Evolutionary conservation across 177 flowering plant genomes (phyloP).

Genomic region (Vitis hybrid): DNA sequence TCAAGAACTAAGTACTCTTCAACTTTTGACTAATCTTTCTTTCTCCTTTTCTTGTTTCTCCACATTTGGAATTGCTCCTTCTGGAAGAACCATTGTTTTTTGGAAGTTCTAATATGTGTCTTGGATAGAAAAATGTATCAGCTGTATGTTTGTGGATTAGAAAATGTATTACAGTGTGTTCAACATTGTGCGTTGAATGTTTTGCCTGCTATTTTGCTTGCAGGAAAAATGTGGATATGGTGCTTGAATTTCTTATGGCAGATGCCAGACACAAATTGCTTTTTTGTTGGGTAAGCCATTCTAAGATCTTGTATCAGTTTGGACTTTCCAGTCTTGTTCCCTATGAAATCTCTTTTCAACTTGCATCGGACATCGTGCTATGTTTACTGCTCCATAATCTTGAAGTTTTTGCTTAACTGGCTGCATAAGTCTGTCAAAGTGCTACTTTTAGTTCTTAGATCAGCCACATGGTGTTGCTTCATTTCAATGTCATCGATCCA

Average conservation of each 20-base stretch:
- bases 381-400: neutral
- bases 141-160: neutral
- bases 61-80: neutral
- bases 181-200: neutral
- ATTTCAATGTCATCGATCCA: neutral
- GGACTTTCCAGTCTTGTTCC: neutral
- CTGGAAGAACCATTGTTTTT: no score
- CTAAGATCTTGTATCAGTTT: neutral
- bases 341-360: neutral
- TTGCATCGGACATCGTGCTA: neutral
- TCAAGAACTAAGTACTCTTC: constrained; percentile 54
- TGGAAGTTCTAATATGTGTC: no score
- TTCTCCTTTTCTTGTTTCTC: neutral
- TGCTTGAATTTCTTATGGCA: constrained; percentile 40
- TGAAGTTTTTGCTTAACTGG: neutral
- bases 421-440: neutral
- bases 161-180: neutral
- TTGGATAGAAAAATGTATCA: no score
- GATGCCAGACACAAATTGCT: constrained; percentile 31
- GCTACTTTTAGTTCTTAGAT: neutral
- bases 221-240: constrained; percentile 42
- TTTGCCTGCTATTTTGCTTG: constrained; percentile 8
- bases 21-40: neutral
- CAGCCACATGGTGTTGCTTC: neutral
- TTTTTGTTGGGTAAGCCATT: constrained; percentile 54